Evolutionary conservation across 2,329 filamentous ascomycete species (phyloP).

Genomic region (Trichoderma semiorbis): DNA sequence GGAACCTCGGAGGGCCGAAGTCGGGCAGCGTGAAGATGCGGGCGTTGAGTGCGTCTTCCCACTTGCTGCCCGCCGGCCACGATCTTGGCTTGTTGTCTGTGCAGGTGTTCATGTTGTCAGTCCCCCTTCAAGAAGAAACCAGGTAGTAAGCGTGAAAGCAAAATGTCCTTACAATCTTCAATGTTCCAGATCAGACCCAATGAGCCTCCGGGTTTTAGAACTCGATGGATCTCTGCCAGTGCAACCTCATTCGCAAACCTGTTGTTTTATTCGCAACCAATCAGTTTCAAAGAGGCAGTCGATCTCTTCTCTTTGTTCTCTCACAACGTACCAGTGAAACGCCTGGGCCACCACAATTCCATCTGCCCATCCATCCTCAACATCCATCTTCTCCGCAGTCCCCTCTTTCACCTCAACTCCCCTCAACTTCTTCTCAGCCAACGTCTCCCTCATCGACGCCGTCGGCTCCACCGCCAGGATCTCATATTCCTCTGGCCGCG

Average conservation of each 20-base stretch:
- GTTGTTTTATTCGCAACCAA: neutral
- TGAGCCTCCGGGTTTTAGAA: slow-evolving; percentile 56
- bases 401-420: slow-evolving; percentile 56
- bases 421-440: slow-evolving; percentile 55
- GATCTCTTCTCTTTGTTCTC: neutral
- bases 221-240: slow-evolving; percentile 63
- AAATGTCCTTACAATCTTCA: slow-evolving; percentile 57
- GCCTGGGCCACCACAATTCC: slow-evolving; percentile 64
- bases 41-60: slow-evolving; percentile 61
- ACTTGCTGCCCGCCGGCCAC: slow-evolving; percentile 54
- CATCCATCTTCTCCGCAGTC: slow-evolving; percentile 53
- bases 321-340: slow-evolving; percentile 50
- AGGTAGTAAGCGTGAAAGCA: neutral
- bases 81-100: slow-evolving; percentile 60
- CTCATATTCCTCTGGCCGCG: slow-evolving; percentile 55
- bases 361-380: slow-evolving; percentile 58
- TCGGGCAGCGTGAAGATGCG: slow-evolving; percentile 49
- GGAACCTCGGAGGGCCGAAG: slow-evolving; percentile 62
- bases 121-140: slow-evolving; percentile 20
- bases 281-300: neutral
- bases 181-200: slow-evolving; percentile 72
- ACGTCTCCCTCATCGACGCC: slow-evolving; percentile 58
- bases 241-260: slow-evolving; percentile 66
- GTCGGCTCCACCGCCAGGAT: slow-evolving; percentile 64
- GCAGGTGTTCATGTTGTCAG: neutral